These are phyloP conservation scores for Aspergillus avenaceus DNA, from an alignment of 495 filamentous ascomycete species.

Conservation along the genomic window DNA sequence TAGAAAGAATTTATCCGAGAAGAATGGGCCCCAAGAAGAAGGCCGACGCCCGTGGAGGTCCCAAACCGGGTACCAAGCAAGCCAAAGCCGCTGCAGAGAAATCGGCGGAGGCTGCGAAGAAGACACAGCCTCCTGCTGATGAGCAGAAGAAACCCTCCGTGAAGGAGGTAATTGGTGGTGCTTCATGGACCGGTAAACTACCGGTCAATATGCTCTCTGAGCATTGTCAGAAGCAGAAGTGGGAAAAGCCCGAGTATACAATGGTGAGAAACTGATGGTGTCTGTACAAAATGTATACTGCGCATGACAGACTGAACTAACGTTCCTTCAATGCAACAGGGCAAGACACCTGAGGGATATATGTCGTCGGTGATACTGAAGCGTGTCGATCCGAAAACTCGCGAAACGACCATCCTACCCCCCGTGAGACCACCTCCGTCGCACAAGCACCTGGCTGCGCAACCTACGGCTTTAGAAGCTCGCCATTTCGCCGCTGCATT, in stretches of 20 bases:
- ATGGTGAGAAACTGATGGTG: conserved; percentile 46
- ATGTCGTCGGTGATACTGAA: conserved; percentile 76
- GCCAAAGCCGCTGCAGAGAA: conserved; percentile 39
- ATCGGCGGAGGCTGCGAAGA: conserved; percentile 21
- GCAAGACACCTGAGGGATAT: conserved; percentile 58
- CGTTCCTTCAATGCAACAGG: conserved; percentile 24
- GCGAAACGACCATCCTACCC: conserved; percentile 65
- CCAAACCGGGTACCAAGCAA: conserved; percentile 43
- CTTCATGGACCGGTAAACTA: conserved; percentile 96
- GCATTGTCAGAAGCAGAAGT: conserved; percentile 91
- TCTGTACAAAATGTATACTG: background rate
- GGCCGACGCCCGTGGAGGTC: conserved; percentile 34
- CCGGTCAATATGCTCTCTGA: conserved; percentile 90
- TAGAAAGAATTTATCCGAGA: conserved; percentile 1
- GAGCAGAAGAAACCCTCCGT: conserved; percentile 73
- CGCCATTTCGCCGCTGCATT: conserved; percentile 90
- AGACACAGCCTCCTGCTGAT: conserved; percentile 39
- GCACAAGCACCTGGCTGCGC: conserved; percentile 61
- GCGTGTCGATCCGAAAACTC: conserved; percentile 76
- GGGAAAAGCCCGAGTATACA: conserved; percentile 89
- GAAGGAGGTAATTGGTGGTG: conserved; percentile 85
- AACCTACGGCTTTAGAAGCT: conserved; percentile 79
- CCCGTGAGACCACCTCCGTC: conserved; percentile 76
- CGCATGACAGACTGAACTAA: conserved; percentile 5
- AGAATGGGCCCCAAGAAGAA: conserved; percentile 45